Percentiles rank a stretch among this genome's conserved stretches.
phyloP scores from a whole-genome alignment of 164 flowering plant genomes.

The Euptelea pleiosperma region DNA sequence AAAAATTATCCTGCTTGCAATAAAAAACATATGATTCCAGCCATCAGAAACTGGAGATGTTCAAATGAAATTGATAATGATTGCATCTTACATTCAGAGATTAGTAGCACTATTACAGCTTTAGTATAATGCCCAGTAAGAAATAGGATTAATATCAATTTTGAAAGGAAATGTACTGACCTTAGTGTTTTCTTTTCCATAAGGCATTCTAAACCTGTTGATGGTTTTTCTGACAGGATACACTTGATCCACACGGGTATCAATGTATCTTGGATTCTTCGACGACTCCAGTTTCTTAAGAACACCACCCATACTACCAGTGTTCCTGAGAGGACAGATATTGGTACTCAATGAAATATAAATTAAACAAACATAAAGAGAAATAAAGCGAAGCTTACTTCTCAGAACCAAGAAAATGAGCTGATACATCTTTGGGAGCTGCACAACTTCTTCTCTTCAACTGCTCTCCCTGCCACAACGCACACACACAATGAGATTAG shows the following conservation, averaged over 20 bases:
- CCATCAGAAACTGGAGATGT: neutral
- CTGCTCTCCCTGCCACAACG: slow-evolving; percentile 69
- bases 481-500: slow-evolving; percentile 3
- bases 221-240: slow-evolving; percentile 71
- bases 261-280: slow-evolving; percentile 59
- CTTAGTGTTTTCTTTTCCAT: slow-evolving; percentile 60
- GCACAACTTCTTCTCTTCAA: slow-evolving; percentile 45
- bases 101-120: neutral
- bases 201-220: slow-evolving; percentile 41
- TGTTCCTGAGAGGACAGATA: slow-evolving; percentile 20
- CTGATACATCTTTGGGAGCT: slow-evolving; percentile 43
- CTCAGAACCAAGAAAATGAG: slow-evolving; percentile 23
- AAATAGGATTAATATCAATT: no score
- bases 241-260: slow-evolving; percentile 72
- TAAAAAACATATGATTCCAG: neutral
- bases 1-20: slow-evolving; percentile 37
- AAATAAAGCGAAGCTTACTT: slow-evolving; percentile 30
- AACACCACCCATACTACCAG: slow-evolving; percentile 27
- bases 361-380: neutral
- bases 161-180: slow-evolving; percentile 28
- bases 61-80: no score
- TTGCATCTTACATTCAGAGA: no score
- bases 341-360: slow-evolving; percentile 5
- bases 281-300: slow-evolving; percentile 44
- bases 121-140: neutral